A percentile compares a stretch with the other conserved stretches of the same genome.
These are phyloP conservation scores for Otatea glauca DNA, from an alignment of 176 grass and related monocot genomes.

Conservation along the genomic window DNA sequence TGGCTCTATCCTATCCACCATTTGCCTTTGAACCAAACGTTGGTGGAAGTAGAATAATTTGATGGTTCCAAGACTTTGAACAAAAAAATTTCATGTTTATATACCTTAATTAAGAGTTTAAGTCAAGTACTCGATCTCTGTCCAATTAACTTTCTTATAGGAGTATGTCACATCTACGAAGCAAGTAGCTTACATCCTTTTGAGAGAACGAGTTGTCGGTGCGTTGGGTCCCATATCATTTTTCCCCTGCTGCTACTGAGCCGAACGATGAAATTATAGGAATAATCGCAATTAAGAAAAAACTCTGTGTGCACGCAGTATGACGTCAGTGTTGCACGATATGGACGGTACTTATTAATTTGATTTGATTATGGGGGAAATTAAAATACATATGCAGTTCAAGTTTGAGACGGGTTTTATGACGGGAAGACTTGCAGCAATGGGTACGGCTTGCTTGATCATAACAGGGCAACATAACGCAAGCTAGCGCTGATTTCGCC, in stretches of 20 bases:
- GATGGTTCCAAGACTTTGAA: not conserved
- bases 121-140: too few species aligned
- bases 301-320: not conserved
- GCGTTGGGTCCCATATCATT: too few species aligned
- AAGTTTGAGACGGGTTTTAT: not conserved
- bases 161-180: too few species aligned
- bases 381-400: not conserved
- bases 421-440: constrained; percentile 10
- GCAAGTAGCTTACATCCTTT: too few species aligned
- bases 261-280: not conserved
- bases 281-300: not conserved
- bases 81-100: not conserved
- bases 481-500: not conserved
- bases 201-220: too few species aligned
- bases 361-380: too few species aligned
- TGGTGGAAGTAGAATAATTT: not conserved
- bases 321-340: not conserved
- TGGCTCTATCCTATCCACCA: too few species aligned
- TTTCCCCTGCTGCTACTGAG: too few species aligned
- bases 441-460: not conserved
- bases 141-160: too few species aligned
- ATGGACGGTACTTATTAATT: too few species aligned
- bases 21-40: not conserved
- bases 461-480: constrained; percentile 8
- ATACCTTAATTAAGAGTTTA: too few species aligned